These are phyloP conservation scores for Eremothecium gossypii DNA, from an alignment of 1,139 yeast species.

Conservation along the genomic window DNA sequence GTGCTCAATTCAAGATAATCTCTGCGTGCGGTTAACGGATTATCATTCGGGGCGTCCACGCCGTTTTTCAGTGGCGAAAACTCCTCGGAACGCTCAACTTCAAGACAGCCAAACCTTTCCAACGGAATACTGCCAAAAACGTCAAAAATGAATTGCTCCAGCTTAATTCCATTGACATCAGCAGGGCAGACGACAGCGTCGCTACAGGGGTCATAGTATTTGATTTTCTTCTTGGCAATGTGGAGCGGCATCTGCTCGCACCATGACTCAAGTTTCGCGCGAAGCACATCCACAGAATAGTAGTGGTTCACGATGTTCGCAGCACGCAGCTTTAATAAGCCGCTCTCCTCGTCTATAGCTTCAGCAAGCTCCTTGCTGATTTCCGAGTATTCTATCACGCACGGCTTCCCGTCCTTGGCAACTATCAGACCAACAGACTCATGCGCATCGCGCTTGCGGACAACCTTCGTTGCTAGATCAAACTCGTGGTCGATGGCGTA, in stretches of 20 bases:
- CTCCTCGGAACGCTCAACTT: constrained; percentile 76
- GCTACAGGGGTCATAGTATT: constrained; percentile 39
- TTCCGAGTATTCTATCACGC: constrained; percentile 93
- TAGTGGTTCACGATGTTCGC: constrained; percentile 97
- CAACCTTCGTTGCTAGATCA: constrained; percentile 87
- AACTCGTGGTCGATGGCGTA: constrained; percentile 60
- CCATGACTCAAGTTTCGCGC: constrained; percentile 58
- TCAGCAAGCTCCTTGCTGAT: constrained; percentile 67
- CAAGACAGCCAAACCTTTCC: constrained; percentile 79
- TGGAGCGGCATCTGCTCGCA: constrained; percentile 76
- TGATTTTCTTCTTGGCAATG: constrained; percentile 85
- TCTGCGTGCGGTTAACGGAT: constrained; percentile 70
- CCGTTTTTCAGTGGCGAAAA: constrained; percentile 94
- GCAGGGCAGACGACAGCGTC: constrained; percentile 51
- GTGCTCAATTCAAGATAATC: constrained; percentile 63
- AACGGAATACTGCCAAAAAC: constrained; percentile 76
- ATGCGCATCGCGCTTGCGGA: constrained; percentile 76
- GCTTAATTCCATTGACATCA: constrained; percentile 80
- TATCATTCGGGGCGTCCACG: constrained; percentile 69
- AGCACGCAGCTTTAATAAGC: constrained; percentile 68
- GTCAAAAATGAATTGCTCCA: constrained; percentile 96
- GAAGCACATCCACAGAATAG: constrained; percentile 69
- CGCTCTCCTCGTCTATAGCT: constrained; percentile 43
- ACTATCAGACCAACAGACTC: constrained; percentile 94
- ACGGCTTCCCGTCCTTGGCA: constrained; percentile 59